Evolutionary conservation across 768 basidiomycete genomes (phyloP), one percentile per base, ranked within the genome.

Genomic region (Terana coerulea): DNA sequence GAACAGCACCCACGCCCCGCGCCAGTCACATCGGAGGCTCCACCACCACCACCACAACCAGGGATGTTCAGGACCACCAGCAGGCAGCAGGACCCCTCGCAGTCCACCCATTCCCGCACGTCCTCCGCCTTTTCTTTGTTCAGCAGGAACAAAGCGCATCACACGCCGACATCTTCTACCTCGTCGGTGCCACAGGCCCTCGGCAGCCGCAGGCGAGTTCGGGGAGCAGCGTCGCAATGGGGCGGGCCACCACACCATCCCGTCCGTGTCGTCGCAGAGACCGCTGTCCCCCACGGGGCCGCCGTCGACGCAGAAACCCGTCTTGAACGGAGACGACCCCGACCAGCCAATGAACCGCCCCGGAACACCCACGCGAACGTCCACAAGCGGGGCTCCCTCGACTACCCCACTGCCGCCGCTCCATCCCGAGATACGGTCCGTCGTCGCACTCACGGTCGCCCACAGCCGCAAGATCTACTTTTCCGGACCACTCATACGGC

Each of bases 401-500:
- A 75, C 76, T 8, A 69, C 87, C 14, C 86, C 90, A 66, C 80
- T 75, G 1, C 65, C 74, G 1, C 76, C 76, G 12, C 70, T 91
- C 15, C 90, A 92, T 65, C 84, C 87, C 7, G 90, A 92, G 69
- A 91, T 92, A 47, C 81, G 85, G 40, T 90, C 87, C 3, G 79
- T 90, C 48, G 84, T 92, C 25, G 78, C 79, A 49, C 73, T 92
- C 44, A 86, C 83, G 21, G 70, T 81, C 35, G 82, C 86, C 11
- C 91, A 92, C 61, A 81, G 85, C 0, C 88, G 85, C 72, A 93
- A 93, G 63, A 76, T 93, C 6, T 93, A 93, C 68, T 91, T 85
- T 69, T 91, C 89, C 4, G 91, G 91, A 9, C 88, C 87, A 12
- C 80, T 95, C 17, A 73, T 90, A 14, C 84, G 88, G 46, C 76